Evolutionary conservation across 768 basidiomycete species (phyloP).

Genomic region (Exidia glandulosa): DNA sequence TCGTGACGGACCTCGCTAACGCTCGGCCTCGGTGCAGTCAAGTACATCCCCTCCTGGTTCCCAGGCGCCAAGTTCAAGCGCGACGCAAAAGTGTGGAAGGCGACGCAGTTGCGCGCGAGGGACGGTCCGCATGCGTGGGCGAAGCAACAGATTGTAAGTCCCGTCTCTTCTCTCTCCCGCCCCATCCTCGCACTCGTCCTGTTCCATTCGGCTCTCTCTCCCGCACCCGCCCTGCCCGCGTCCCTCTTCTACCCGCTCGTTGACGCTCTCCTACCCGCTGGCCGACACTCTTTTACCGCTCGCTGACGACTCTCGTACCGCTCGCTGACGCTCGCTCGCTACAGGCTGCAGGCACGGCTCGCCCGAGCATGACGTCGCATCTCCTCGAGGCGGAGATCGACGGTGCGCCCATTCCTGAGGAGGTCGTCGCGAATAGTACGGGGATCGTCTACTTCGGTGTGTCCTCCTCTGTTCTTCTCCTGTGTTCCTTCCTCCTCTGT

Average conservation of each 20-base stretch:
- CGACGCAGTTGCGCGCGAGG: constrained; percentile 20
- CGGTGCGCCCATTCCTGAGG: background rate
- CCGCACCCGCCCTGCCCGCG: no score
- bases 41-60: constrained; percentile 28
- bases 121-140: constrained; percentile 30
- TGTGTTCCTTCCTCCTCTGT: no score
- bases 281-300: background rate
- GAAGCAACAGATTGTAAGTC: constrained; percentile 25
- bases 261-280: background rate
- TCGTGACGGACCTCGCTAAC: background rate
- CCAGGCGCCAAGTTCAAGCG: constrained; percentile 28
- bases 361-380: constrained; percentile 11
- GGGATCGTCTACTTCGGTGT: constrained; percentile 15
- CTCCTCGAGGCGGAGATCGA: constrained; percentile 4
- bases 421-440: constrained; percentile 9
- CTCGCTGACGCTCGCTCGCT: background rate
- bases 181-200: no score
- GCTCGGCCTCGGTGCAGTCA: constrained; percentile 16
- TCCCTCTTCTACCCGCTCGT: background rate
- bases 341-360: constrained; percentile 10
- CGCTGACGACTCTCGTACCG: no score
- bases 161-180: no score
- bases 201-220: no score
- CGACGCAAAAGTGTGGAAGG: constrained; percentile 18
- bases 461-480: constrained; percentile 27